Evolutionary conservation across 257 asterid genomes (phyloP).

Genomic region (Capsicum chinense): DNA sequence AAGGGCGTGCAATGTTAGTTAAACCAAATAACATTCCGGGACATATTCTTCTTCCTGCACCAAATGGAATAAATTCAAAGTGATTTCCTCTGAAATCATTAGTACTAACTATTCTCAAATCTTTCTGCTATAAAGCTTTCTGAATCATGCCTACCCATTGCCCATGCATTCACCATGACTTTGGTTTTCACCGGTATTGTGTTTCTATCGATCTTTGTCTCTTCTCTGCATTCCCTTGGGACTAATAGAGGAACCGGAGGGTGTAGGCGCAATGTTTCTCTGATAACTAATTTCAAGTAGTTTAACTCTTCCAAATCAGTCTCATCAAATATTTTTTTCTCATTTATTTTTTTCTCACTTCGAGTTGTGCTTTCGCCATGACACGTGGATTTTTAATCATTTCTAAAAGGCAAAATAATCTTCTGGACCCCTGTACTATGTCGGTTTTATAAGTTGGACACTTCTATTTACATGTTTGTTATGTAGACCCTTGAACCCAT

Average conservation of each 20-base stretch:
- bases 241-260: conserved; percentile 9
- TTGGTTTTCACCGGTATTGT: neutral
- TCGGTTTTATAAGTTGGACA: too few species aligned
- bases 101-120: neutral
- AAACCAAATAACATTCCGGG: conserved; percentile 17
- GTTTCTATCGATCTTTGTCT: conserved; percentile 1
- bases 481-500: too few species aligned
- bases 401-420: neutral
- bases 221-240: conserved; percentile 24
- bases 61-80: conserved; percentile 25
- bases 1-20: conserved; percentile 5
- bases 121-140: neutral
- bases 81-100: conserved; percentile 15
- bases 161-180: conserved; percentile 19
- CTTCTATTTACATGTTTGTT: too few species aligned
- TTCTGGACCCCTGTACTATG: too few species aligned
- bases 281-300: neutral
- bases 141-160: conserved; percentile 16
- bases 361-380: neutral
- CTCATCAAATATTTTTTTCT: neutral
- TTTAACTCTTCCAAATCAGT: neutral
- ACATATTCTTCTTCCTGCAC: conserved; percentile 8
- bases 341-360: neutral
- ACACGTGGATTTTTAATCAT: neutral
- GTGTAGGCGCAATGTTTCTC: neutral